Evolutionary conservation across 2,329 filamentous ascomycete species (phyloP).

Genomic region (Lecanicillium sp.): DNA sequence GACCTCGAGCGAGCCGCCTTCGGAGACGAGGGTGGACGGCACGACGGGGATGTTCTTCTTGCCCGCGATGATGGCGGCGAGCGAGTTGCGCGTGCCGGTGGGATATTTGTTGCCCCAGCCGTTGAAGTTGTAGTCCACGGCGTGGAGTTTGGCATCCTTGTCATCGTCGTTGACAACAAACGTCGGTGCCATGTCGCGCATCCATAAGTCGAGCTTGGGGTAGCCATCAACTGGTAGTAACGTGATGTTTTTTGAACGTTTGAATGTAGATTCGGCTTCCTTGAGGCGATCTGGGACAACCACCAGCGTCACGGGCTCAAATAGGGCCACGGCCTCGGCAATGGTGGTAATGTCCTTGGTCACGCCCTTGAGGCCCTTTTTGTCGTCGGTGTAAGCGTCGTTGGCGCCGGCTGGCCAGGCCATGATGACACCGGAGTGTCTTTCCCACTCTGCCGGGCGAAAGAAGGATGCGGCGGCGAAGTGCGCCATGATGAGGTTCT

Average conservation of each 20-base stretch:
- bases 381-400: slow-evolving; percentile 11
- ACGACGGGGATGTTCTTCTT: slow-evolving; percentile 2
- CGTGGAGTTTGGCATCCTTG: slow-evolving; percentile 10
- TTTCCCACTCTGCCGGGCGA: slow-evolving; percentile 11
- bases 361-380: slow-evolving; percentile 9
- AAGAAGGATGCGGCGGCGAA: not conserved
- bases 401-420: slow-evolving; percentile 11
- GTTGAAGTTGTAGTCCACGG: slow-evolving; percentile 24
- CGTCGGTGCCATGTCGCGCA: slow-evolving; percentile 23
- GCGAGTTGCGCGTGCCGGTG: slow-evolving; percentile 8
- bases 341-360: slow-evolving; percentile 22
- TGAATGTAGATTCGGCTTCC: slow-evolving; percentile 15
- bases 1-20: slow-evolving; percentile 24
- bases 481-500: not conserved
- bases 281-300: slow-evolving; percentile 14
- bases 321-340: slow-evolving; percentile 21
- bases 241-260: slow-evolving; percentile 5
- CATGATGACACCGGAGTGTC: slow-evolving; percentile 10
- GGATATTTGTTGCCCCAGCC: slow-evolving; percentile 23
- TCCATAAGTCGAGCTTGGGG: slow-evolving; percentile 21
- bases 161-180: slow-evolving; percentile 15
- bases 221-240: slow-evolving; percentile 13
- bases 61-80: slow-evolving; percentile 15
- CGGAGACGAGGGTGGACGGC: slow-evolving; percentile 15
- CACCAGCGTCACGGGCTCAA: slow-evolving; percentile 23